Percentiles rank a stretch among this genome's conserved stretches.
These are phyloP conservation scores for Paraconiothyrium sp. DNA, from an alignment of 2,329 filamentous ascomycete genomes.

Conservation along the genomic window DNA sequence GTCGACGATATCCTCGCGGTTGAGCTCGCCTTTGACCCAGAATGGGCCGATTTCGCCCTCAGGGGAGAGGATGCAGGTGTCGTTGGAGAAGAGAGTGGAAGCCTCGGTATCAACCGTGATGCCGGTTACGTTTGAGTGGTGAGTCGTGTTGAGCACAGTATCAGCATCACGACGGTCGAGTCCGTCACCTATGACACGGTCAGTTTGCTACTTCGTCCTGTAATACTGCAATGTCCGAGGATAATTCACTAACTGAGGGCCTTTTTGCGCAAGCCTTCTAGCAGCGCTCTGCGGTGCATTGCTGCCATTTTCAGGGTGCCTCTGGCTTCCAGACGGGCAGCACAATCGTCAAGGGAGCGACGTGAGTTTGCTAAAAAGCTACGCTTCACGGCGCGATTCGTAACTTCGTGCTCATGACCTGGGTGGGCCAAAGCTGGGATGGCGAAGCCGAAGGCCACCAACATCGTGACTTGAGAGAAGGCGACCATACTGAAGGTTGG, in stretches of 20 bases:
- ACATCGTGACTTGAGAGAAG: neutral
- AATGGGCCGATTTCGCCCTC: constrained; percentile 26
- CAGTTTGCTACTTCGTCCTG: too few relatives aligned
- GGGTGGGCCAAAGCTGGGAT: neutral
- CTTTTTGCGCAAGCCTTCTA: neutral
- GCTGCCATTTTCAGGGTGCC: neutral
- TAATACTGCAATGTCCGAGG: too few relatives aligned
- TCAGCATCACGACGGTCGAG: constrained; percentile 13
- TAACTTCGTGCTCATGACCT: neutral
- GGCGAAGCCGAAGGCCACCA: neutral
- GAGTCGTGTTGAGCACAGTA: constrained; percentile 19
- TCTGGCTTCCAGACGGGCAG: neutral
- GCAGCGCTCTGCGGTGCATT: neutral
- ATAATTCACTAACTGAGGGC: too few relatives aligned
- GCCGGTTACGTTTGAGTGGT: constrained; percentile 12
- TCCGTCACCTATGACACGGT: too few relatives aligned
- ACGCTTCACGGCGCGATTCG: neutral
- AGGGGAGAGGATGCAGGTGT: constrained; percentile 22
- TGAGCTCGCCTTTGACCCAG: constrained; percentile 57
- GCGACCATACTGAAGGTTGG: neutral
- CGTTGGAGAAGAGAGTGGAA: constrained; percentile 18
- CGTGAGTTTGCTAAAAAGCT: neutral
- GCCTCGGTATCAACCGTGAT: neutral
- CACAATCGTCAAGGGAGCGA: neutral
- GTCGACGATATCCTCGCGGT: constrained; percentile 59